Evolutionary conservation across 495 filamentous ascomycete species (phyloP).

Genomic region (Penicillium ucsense): DNA sequence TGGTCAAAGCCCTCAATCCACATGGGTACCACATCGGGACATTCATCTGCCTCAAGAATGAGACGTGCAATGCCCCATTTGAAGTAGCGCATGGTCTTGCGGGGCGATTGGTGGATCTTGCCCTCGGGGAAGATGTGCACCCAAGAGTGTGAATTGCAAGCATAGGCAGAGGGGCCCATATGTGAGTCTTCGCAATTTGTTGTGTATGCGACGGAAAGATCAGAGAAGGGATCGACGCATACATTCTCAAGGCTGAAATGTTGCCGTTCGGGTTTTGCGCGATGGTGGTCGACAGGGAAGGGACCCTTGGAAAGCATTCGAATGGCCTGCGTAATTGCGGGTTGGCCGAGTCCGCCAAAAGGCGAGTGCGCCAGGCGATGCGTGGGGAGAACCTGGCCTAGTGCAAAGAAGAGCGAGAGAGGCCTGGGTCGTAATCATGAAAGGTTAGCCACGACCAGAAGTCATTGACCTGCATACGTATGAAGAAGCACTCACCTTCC

Average conservation of each 20-base stretch:
- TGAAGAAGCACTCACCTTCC: conserved; percentile 16
- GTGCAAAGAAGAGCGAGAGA: conserved; percentile 61
- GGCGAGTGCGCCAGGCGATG: conserved; percentile 68
- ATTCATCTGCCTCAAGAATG: conserved; percentile 75
- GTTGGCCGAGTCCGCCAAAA: conserved; percentile 69
- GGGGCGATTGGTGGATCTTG: conserved; percentile 77
- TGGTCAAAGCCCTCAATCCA: conserved; percentile 82
- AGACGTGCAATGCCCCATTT: conserved; percentile 90
- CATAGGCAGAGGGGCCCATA: conserved; percentile 48
- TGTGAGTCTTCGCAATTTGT: conserved; percentile 49
- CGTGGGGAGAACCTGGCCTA: conserved; percentile 83
- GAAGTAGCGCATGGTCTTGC: conserved; percentile 82
- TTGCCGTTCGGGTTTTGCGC: conserved; percentile 25
- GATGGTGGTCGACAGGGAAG: conserved; percentile 31
- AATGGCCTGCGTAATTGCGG: conserved; percentile 77
- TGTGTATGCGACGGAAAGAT: conserved; percentile 36
- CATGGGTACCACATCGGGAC: conserved; percentile 82
- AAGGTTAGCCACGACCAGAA: background rate
- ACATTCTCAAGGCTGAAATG: conserved; percentile 32
- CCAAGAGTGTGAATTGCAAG: conserved; percentile 60
- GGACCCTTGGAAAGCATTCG: conserved; percentile 66
- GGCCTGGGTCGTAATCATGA: conserved; percentile 26
- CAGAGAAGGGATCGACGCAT: conserved; percentile 40
- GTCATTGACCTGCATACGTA: background rate
- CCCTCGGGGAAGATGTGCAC: conserved; percentile 95